Evolutionary conservation across 352 stramenopile genomes (phyloP).

Genomic region (Pythium plurisporium): DNA sequence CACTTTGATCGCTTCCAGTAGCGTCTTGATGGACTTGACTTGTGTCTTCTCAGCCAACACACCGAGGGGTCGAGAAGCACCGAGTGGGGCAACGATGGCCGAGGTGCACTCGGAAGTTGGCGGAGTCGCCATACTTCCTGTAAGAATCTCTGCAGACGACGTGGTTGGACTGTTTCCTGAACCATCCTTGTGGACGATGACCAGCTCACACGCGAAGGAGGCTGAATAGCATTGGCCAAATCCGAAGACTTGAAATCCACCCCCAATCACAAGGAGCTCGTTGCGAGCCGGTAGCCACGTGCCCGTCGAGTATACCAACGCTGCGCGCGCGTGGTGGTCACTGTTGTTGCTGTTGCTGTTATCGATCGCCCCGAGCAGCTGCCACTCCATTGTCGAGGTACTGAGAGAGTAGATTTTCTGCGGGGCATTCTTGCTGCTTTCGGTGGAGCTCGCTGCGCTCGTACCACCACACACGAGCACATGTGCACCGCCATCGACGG

Average conservation of each 20-base stretch:
- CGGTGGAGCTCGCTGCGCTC: constrained; percentile 23
- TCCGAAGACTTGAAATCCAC: constrained; percentile 81
- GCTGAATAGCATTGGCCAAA: constrained; percentile 81
- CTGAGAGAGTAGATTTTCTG: constrained; percentile 57
- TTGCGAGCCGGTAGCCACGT: constrained; percentile 41
- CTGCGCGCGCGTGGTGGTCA: constrained; percentile 38
- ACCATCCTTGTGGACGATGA: constrained; percentile 24
- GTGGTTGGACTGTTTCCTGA: not conserved
- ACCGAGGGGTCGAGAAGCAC: constrained; percentile 17
- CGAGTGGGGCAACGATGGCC: not conserved
- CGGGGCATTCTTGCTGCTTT: constrained; percentile 16
- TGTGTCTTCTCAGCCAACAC: constrained; percentile 47
- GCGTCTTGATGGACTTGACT: constrained; percentile 78
- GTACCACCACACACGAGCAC: constrained; percentile 62
- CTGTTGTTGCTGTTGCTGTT: constrained; percentile 21
- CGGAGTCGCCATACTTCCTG: not conserved
- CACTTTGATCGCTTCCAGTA: constrained; percentile 49
- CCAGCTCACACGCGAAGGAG: constrained; percentile 47
- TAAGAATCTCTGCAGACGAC: not conserved
- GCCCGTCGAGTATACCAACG: constrained; percentile 51
- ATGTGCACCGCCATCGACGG: constrained; percentile 44
- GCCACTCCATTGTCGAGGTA: constrained; percentile 41
- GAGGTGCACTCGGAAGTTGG: not conserved
- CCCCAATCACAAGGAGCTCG: constrained; percentile 49
- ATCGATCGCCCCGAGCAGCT: constrained; percentile 32